Evolutionary conservation across 192 early-diverging fungal genomes (phyloP).

Genomic region (Umbelopsis ramanniana): DNA sequence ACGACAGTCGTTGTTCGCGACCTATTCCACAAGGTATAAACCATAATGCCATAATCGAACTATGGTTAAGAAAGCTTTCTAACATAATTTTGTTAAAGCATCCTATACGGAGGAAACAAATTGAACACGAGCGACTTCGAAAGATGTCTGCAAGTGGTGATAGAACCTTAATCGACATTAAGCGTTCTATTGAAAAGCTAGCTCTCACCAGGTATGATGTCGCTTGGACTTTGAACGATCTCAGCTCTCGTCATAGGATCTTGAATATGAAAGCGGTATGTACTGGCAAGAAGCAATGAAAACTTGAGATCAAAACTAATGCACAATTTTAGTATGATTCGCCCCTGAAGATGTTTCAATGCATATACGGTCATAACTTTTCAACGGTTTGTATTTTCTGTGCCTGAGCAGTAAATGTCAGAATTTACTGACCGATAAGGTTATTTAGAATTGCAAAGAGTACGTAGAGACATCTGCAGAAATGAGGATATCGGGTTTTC

Average conservation of each 20-base stretch:
- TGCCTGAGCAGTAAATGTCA: neutral
- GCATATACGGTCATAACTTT: conserved; percentile 55
- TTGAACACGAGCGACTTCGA: neutral
- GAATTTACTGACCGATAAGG: neutral
- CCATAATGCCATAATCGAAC: neutral
- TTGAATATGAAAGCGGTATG: neutral
- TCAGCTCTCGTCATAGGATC: neutral
- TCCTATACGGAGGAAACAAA: conserved; percentile 59
- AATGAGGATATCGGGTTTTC: conserved; percentile 38
- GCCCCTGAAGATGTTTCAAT: conserved; percentile 44
- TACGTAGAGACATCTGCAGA: conserved; percentile 22
- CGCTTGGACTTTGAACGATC: conserved; percentile 8
- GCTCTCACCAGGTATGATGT: conserved; percentile 1
- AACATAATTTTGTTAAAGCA: conserved; percentile 37
- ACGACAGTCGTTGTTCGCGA: conserved; percentile 66
- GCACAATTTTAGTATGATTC: neutral
- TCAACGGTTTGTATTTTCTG: conserved; percentile 33
- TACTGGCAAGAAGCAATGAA: neutral
- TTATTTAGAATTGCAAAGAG: neutral
- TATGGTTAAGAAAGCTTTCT: neutral
- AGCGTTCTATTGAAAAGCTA: neutral
- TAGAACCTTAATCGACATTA: neutral
- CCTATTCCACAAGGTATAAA: conserved; percentile 68
- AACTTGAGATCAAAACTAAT: neutral
- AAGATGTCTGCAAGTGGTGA: neutral